Base-by-base conservation (phyloP, 2,329 filamentous ascomycete genomes). In the Cercospora brassicicola region DNA sequence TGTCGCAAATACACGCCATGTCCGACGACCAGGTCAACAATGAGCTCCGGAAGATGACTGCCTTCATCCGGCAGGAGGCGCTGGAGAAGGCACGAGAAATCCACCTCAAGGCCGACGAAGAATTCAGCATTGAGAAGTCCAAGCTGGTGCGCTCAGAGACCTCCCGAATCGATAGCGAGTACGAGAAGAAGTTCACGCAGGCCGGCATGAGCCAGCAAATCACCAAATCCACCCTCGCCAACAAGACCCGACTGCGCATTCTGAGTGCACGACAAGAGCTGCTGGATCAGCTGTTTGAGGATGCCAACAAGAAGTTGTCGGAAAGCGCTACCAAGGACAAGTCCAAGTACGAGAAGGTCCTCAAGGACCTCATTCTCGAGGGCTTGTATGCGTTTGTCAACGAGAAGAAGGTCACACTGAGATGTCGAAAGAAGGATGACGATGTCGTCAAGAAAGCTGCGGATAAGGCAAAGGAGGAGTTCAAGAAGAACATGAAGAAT, bases 1-100 rank as follows among this genome's bases (percentile, higher is more conserved):
- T 97, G 93, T 95, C 93, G 83, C 91, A 93, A 86, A 85, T 88
- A 74, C 93, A 97, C 90, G 91, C 93, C 81, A 91, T 98, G 84
- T 97, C 94, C 84, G 94, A 97, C 88, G 93, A 96, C 85, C 81
- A 98, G 93, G 95, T 99, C 87, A 90, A 92, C 84, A 90, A 92
- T 84, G 95, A 99, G 89, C 92, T 99, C 83, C 94, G 92, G 87
- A 99, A 99, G 89, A 99, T 99, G 95, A 98, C 95, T 69, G 94
- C 94, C 80, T 99, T 99, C 88, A 99, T 99, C 89, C 92, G 93
- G 82, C 95, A 98, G 84, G 95, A 99, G 85, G 95, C 95, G 68
- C 88, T 91, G 78, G 95, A 99, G 81, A 99, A 99, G 84, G 93
- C 93, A 77, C 91, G 91, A 80, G 95, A 99, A 83, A 98, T 99